phyloP scores from a whole-genome alignment of 441 rosid species.

The Gossypium lobatum region DNA sequence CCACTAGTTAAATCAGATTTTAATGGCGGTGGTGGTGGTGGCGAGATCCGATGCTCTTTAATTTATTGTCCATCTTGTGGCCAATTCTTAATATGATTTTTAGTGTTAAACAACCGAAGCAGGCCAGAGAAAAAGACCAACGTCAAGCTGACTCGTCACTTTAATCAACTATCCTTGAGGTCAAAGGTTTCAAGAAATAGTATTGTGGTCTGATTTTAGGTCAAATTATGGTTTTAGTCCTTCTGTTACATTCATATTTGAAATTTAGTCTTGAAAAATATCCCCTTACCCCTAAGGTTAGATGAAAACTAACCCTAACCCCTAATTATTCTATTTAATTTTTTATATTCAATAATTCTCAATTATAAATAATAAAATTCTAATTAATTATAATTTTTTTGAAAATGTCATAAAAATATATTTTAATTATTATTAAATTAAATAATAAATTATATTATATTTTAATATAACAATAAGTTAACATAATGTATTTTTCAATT shows the following conservation, averaged over 20 bases:
- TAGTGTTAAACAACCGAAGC: background rate
- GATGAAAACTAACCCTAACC: too few species aligned
- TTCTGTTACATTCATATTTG: too few species aligned
- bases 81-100: background rate
- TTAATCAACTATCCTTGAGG: background rate
- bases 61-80: background rate
- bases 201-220: background rate
- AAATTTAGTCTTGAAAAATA: background rate
- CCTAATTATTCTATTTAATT: too few species aligned
- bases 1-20: background rate
- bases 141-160: background rate
- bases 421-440: too few species aligned
- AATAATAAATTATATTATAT: too few species aligned
- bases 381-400: too few species aligned
- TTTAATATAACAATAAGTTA: too few species aligned
- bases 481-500: too few species aligned
- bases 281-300: too few species aligned
- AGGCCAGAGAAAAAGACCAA: background rate
- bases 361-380: too few species aligned
- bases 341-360: too few species aligned
- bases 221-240: background rate
- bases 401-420: too few species aligned
- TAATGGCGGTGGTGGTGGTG: background rate
- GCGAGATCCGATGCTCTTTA: slow-evolving; percentile 4
- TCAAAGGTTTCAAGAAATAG: background rate